Base-by-base conservation (phyloP, 805 yeast genomes). In the Spathaspora arborariae region DNA sequence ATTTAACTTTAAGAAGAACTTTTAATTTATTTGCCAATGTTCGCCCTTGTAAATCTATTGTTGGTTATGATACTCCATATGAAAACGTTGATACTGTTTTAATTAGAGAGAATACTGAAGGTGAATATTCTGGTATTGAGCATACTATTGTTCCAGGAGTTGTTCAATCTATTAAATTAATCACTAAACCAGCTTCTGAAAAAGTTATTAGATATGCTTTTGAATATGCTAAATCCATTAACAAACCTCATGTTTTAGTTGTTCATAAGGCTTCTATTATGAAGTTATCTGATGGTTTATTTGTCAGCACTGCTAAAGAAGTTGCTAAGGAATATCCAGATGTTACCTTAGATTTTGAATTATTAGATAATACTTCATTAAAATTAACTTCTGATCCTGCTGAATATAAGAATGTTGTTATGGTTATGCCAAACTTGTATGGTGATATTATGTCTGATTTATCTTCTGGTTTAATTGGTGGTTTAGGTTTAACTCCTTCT, bases 111-210 rank as follows among this genome's bases (percentile, higher is more conserved):
- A 94, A 94, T 83, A 92, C 99, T 56, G 98, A 94, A 74, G 99
- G 99, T 79, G 99, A 92, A 76, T 92, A 92, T 78, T 91, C 97
- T 26, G 99, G 99, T 75, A 91, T 94, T 60, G 99, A 94, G 79
- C 99, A 94, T 78, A 86, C 89, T 54, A 90, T 94, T 55, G 95
- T 90, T 48, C 97, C 97, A 55, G 99, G 99, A 65, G 98, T 94
- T 47, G 97, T 94, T 45, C 98, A 94, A 78, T 88, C 96, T 53
- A 92, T 92, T 75, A 94, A 94, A 77, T 81, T 94, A 70, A 94
- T 94, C 78, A 94, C 99, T 64, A 85, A 85, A 66, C 90, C 88
- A 48, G 98, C 98, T 48, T 88, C 96, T 49, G 96, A 90, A 75
- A 88, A 95, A 71, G 97, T 91, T 54, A 87, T 94, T 70, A 85